Conservation (phyloP, 495 filamentous ascomycete species). For the Lineolata rhizophorae region DNA sequence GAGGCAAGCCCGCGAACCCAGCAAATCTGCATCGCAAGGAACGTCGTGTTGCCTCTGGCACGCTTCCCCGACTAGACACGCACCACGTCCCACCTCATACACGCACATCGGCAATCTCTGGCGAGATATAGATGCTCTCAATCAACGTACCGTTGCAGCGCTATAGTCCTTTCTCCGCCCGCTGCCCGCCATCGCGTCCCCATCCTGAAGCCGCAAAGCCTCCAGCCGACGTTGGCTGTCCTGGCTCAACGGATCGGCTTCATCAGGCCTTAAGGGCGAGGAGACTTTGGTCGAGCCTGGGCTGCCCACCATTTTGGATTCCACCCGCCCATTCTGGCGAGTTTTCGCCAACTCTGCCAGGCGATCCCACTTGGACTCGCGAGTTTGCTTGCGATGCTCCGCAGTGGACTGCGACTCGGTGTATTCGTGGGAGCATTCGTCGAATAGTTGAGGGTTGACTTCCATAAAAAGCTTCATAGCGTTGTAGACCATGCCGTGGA, state of each 20-base stretch:
- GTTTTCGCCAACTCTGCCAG: slow-evolving; percentile 59
- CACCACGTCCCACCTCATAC: too few species aligned
- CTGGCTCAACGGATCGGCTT: slow-evolving; percentile 52
- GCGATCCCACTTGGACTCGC: slow-evolving; percentile 70
- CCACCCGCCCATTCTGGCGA: slow-evolving; percentile 30
- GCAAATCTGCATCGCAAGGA: too few species aligned
- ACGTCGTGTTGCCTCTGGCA: too few species aligned
- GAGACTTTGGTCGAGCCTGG: slow-evolving; percentile 21
- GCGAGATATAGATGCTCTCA: too few species aligned
- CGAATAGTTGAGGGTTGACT: slow-evolving; percentile 95
- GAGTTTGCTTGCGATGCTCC: slow-evolving; percentile 48
- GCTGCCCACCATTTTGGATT: slow-evolving; percentile 11
- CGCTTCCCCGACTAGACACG: too few species aligned
- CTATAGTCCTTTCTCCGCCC: slow-evolving; percentile 26
- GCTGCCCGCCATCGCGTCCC: slow-evolving; percentile 23
- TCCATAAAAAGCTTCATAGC: slow-evolving; percentile 99
- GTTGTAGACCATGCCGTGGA: slow-evolving; percentile 99
- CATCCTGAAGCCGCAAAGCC: slow-evolving; percentile 66
- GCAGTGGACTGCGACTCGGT: slow-evolving; percentile 89
- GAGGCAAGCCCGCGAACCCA: too few species aligned
- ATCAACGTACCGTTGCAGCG: slow-evolving; percentile 21
- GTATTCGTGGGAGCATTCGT: slow-evolving; percentile 95
- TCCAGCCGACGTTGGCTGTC: slow-evolving; percentile 71
- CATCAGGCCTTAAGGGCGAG: slow-evolving; percentile 35
- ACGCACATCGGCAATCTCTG: too few species aligned